phyloP scores from a whole-genome alignment of 176 grass and related monocot genomes.

The Tillandsia fasciculata region DNA sequence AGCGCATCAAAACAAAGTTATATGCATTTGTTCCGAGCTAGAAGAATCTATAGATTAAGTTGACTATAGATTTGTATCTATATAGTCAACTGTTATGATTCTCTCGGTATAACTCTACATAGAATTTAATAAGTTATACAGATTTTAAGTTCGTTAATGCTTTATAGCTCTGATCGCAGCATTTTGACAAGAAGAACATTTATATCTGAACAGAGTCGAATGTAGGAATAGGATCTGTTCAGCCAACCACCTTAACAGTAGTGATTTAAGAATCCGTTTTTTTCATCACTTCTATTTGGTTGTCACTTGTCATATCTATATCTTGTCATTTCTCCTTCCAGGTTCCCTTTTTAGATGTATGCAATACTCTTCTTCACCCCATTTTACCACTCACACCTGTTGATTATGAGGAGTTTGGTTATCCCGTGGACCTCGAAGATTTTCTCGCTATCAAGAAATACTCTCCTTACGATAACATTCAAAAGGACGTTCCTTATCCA shows the following conservation, averaged over 20 bases:
- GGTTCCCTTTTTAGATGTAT: slow-evolving; percentile 95
- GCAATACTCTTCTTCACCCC: slow-evolving; percentile 78
- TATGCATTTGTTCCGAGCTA: too few species aligned
- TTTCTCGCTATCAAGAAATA: slow-evolving; percentile 83
- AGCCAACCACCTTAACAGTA: neutral
- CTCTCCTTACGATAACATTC: slow-evolving; percentile 95
- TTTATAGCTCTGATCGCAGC: too few species aligned
- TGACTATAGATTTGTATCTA: too few species aligned
- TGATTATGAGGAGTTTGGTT: slow-evolving; percentile 96
- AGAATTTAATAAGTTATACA: too few species aligned
- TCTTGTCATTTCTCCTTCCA: slow-evolving; percentile 23
- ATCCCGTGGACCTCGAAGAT: slow-evolving; percentile 75
- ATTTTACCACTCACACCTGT: slow-evolving; percentile 83
- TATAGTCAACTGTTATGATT: too few species aligned
- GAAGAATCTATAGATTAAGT: too few species aligned
- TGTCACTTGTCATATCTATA: neutral
- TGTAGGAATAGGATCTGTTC: neutral
- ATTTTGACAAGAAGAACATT: too few species aligned
- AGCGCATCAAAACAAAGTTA: too few species aligned
- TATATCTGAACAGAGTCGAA: too few species aligned
- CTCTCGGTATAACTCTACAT: too few species aligned
- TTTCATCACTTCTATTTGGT: neutral
- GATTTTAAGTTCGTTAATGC: too few species aligned
- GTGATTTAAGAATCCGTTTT: too few species aligned
- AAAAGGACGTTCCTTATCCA: slow-evolving; percentile 73